Conservation (phyloP, 108 stramenopile genomes). For the Pseudonitzschia multiseries region DNA sequence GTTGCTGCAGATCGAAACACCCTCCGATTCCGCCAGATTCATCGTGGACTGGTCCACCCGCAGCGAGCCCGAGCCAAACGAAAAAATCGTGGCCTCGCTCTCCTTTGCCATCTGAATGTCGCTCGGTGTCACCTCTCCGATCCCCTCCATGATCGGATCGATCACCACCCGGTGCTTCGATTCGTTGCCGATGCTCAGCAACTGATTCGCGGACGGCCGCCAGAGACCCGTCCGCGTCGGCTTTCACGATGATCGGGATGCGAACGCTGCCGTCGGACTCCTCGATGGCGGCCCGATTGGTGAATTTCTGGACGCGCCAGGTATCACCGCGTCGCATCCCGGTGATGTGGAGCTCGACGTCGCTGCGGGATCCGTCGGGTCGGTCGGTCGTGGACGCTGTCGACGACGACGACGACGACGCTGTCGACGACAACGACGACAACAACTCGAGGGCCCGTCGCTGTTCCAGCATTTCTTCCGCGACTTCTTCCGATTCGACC, state of each 20-base stretch:
- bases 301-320: constrained; percentile 21
- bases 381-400: constrained; percentile 20
- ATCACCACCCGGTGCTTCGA: constrained; percentile 64
- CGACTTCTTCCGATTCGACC: constrained; percentile 71
- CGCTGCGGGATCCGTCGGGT: constrained; percentile 11
- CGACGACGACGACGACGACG: too few species aligned
- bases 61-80: constrained; percentile 66
- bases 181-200: constrained; percentile 56
- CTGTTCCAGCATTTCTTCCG: constrained; percentile 61
- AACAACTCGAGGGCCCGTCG: constrained; percentile 20
- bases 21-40: constrained; percentile 53
- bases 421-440: too few species aligned
- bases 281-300: constrained; percentile 34
- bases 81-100: constrained; percentile 76
- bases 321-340: constrained; percentile 39
- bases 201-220: constrained; percentile 71
- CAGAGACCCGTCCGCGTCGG: constrained; percentile 82
- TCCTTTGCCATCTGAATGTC: constrained; percentile 83
- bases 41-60: constrained; percentile 51
- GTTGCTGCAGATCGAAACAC: constrained; percentile 54
- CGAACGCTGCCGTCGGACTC: constrained; percentile 48
- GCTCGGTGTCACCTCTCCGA: constrained; percentile 62
- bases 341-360: constrained; percentile 43
- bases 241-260: constrained; percentile 82
- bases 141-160: constrained; percentile 72